Evolutionary conservation across 164 flowering plant genomes (phyloP).

Genomic region (Umbellularia californica): DNA sequence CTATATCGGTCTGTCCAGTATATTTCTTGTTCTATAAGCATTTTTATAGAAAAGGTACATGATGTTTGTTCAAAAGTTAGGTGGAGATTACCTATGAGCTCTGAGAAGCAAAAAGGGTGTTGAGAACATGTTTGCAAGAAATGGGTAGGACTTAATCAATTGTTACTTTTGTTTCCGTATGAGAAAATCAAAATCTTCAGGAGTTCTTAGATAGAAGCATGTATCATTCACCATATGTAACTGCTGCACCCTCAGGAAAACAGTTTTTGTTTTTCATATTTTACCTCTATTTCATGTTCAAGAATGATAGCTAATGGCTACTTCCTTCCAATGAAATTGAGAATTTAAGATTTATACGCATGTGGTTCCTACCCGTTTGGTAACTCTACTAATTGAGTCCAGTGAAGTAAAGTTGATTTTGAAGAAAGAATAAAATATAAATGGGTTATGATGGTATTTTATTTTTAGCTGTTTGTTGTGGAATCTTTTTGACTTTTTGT

Average conservation of each 20-base stretch:
- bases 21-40: slow-evolving; percentile 7
- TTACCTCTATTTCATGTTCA: no score
- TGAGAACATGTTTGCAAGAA: slow-evolving; percentile 5
- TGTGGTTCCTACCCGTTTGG: no score
- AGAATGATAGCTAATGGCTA: no score
- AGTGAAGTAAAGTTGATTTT: no score
- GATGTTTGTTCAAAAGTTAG: slow-evolving; percentile 10
- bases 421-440: no score
- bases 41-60: slow-evolving; percentile 13
- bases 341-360: no score
- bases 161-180: neutral
- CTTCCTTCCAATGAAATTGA: no score
- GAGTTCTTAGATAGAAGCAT: slow-evolving; percentile 7
- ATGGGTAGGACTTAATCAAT: slow-evolving; percentile 2
- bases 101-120: slow-evolving; percentile 17
- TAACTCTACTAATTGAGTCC: no score
- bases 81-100: slow-evolving; percentile 13
- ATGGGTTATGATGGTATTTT: no score
- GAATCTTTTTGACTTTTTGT: no score
- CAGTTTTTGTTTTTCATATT: neutral
- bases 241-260: slow-evolving; percentile 11
- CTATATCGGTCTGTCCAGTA: slow-evolving; percentile 10
- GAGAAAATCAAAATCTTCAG: slow-evolving; percentile 1
- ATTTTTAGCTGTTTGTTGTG: no score
- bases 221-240: slow-evolving; percentile 23